Evolutionary conservation across 305 asterid species (phyloP), one percentile per base, ranked within the genome.

Genomic region (Salvia sclarea): DNA sequence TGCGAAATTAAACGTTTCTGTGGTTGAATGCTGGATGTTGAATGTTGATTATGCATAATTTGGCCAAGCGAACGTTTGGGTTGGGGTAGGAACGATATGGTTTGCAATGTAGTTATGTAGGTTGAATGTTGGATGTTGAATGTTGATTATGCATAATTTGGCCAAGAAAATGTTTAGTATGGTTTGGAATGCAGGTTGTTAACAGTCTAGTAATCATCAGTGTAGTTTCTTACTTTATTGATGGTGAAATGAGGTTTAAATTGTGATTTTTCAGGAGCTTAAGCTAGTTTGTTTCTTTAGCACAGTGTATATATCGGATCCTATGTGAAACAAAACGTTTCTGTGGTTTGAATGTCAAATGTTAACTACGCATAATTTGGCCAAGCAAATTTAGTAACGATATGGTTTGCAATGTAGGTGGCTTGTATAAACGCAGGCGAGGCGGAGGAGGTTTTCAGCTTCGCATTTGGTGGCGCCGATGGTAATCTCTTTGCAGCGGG

Each of bases 401-500:
- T 16, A 52, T 61, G 69, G 43, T 13, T 65, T 58, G 72, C 43
- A 25, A 40, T 80, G 82, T 84, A 91, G 98, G 92, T 94, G 33
- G 82, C 88, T 53, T 81, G 84, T 68, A 18, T 91, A 66, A 86
- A 64, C 73, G 77, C 87, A 4, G 94, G 92, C 30, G 78, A 96
- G 1, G 72, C 88, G 3, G 85, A 89, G 72, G 96, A 91, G 82
- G 82, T 87, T 1, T 91, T 91, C 77, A 86, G 95, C 82, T 91
- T 91, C 87, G 87, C 99, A 5, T 84, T 85, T 75, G 99, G 98
- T 8, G 99, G 99, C 47, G 75, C 90, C 2, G 78, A 78, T 65
- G 80, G 76, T 65, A 82, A 91, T 86, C 95, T 94, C 80, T 88
- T 91, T 63, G 95, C 97, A 0, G 89, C 91, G 0, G 97, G 98